Percentiles rank a stretch among this genome's conserved stretches.
Evolutionary conservation across 106 monocot genomes (phyloP).

Genomic region (Phalaenopsis equestris): DNA sequence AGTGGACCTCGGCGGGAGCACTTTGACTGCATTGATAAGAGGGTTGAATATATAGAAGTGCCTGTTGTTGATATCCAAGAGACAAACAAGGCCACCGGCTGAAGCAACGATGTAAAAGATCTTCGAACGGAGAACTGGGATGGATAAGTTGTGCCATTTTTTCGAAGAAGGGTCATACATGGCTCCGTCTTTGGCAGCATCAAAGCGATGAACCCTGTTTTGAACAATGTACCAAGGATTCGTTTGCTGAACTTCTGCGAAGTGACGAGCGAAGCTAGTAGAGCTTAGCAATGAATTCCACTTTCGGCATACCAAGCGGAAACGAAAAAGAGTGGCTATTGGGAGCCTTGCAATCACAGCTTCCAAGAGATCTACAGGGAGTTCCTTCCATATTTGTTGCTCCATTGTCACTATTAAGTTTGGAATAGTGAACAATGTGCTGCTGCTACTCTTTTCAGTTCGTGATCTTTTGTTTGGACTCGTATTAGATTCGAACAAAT

Average conservation of each 20-base stretch:
- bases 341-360: constrained; percentile 72
- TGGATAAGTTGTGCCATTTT: constrained; percentile 54
- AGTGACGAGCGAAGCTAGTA: constrained; percentile 41
- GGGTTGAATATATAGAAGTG: constrained; percentile 72
- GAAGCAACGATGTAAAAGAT: constrained; percentile 59
- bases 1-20: constrained; percentile 50
- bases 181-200: constrained; percentile 24
- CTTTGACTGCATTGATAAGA: constrained; percentile 46
- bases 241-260: constrained; percentile 22
- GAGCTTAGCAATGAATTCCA: constrained; percentile 63
- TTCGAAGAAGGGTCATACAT: constrained; percentile 62
- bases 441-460: constrained; percentile 25
- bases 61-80: constrained; percentile 41
- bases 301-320: constrained; percentile 71
- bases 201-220: constrained; percentile 18
- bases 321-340: constrained; percentile 57
- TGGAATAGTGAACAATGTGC: constrained; percentile 11
- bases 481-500: constrained; percentile 34
- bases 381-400: constrained; percentile 58
- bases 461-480: constrained; percentile 38
- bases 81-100: constrained; percentile 79
- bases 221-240: constrained; percentile 62
- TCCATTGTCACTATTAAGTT: constrained; percentile 45
- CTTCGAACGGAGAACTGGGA: constrained; percentile 32
- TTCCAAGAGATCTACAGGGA: constrained; percentile 78